These are phyloP conservation scores for Narthecium ossifragum DNA, from an alignment of 106 monocot genomes.

Conservation along the genomic window DNA sequence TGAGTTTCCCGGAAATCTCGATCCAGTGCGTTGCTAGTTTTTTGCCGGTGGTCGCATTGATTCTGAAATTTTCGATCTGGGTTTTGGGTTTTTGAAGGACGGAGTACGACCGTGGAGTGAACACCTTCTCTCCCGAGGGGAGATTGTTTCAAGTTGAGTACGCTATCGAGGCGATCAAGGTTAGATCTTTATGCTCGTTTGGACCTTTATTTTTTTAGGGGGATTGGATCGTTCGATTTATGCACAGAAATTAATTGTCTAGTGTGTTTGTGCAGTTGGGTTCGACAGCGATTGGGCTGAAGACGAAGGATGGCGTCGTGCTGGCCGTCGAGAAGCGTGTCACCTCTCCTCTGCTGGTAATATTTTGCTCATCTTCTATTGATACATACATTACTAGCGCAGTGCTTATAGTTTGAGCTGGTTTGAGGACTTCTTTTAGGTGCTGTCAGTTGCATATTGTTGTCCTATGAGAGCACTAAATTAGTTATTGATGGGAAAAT, in stretches of 20 bases:
- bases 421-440: too few species aligned
- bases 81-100: conserved; percentile 45
- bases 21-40: neutral
- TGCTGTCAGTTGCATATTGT: too few species aligned
- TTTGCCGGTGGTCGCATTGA: neutral
- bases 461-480: too few species aligned
- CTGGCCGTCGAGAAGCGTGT: conserved; percentile 87
- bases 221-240: neutral
- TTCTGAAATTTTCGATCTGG: neutral
- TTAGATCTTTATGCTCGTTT: conserved; percentile 4
- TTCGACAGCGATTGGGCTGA: conserved; percentile 84
- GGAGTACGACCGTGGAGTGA: conserved; percentile 93
- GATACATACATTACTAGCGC: too few species aligned
- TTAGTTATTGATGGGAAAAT: too few species aligned
- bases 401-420: too few species aligned
- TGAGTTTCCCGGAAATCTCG: neutral
- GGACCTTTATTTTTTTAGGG: conserved; percentile 2
- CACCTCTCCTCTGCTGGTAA: conserved; percentile 77
- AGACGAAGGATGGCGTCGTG: conserved; percentile 95
- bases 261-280: conserved; percentile 65
- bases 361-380: neutral
- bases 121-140: conserved; percentile 97
- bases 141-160: conserved; percentile 94
- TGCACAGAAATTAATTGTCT: too few species aligned
- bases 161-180: conserved; percentile 98